These are phyloP conservation scores for Eurotiales sp. DNA, from an alignment of 2,329 filamentous ascomycete genomes.

Conservation along the genomic window DNA sequence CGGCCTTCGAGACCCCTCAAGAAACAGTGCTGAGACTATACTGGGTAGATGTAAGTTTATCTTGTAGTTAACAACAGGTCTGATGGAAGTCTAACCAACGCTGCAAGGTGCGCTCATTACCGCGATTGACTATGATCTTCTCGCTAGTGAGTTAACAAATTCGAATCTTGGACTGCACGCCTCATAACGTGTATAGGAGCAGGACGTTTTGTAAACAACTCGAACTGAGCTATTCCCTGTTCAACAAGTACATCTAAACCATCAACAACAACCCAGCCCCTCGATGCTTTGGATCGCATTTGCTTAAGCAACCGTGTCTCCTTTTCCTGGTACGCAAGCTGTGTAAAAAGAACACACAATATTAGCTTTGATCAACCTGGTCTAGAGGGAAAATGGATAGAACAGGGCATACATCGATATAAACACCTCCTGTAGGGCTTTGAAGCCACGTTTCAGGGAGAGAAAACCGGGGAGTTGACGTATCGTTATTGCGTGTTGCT, in stretches of 20 bases:
- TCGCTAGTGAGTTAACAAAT: no score
- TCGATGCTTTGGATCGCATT: slow-evolving; percentile 31
- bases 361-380: no score
- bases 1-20: no score
- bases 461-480: background rate
- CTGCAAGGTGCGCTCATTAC: no score
- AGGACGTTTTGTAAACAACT: slow-evolving; percentile 37
- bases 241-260: slow-evolving; percentile 37
- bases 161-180: no score
- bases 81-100: no score
- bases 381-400: background rate
- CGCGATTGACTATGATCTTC: no score
- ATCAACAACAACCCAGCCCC: slow-evolving; percentile 35
- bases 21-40: no score
- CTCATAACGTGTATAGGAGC: slow-evolving; percentile 24
- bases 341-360: background rate
- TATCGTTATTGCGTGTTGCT: background rate
- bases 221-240: slow-evolving; percentile 39
- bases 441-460: slow-evolving; percentile 2
- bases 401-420: slow-evolving; percentile 1
- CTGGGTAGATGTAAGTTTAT: no score
- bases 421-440: slow-evolving; percentile 6
- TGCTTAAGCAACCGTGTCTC: background rate
- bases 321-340: slow-evolving; percentile 4
- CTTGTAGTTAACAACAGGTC: no score